Base-by-base conservation (phyloP, 2,329 filamentous ascomycete genomes). In the Colletotrichum coccodes region DNA sequence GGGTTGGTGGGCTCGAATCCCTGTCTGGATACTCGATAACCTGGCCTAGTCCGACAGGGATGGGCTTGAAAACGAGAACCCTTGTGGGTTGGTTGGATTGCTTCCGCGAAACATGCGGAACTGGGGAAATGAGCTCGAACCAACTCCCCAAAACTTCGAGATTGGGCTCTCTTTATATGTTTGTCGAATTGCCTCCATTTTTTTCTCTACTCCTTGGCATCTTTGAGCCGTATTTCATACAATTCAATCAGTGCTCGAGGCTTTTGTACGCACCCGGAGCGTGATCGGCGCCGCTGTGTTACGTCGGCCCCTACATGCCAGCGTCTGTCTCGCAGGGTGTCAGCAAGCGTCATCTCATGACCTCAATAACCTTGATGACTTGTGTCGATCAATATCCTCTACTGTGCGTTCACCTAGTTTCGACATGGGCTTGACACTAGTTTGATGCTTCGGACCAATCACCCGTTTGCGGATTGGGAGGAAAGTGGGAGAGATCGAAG, bases 111-210 rank as follows among this genome's bases (percentile, higher is more conserved):
- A 61, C 49, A 40, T 38, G 57, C 56, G 61, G 36, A 60, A 59
- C 46, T 44, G 54, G 44, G 26, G 44, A 56, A 66, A 66, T 26
- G 32, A 66, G 63, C 63, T 61, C 63, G 61, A 60, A 66, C n/a
- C 32, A 36, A 26, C 63, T 61, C 63, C 52, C 23, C 28, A 40
- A 42, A 59, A 30, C 32, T 26, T 59, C 30, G 12, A 30, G 36
- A 34, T 49, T 32, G 12, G 50, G 52, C 32, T 36, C 44, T 44
- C n/a, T 26, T 52, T 50, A 60, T 59, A 60, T 42, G 14, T 42
- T 28, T 14, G n/a, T 34, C 44, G 46, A 52, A 60, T 34, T 42
- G 28, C 28, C 30, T 16, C 34, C 7, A 30, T 44, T 34, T 34
- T 16, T 6, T 14, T 23, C 14, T 21, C 12, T 26, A 16, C 32